Base-by-base conservation (phyloP, 257 asterid genomes). In the Fraxinus cuspidata region DNA sequence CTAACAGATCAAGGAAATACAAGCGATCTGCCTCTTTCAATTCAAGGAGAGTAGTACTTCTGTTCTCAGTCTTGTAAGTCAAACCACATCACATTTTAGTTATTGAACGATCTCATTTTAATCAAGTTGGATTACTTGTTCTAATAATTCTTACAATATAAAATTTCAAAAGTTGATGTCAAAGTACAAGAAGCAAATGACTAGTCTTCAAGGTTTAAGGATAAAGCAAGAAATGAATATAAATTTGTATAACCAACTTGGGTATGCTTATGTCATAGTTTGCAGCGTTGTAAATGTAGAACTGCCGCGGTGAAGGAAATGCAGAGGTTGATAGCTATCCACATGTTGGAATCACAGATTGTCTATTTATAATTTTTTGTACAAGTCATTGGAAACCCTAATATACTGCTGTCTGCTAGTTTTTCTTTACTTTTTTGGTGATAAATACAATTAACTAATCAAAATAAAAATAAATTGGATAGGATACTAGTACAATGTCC, bases 51-150 rank as follows among this genome's bases (percentile, higher is more conserved):
- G 89, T 94, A 34, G 95, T 92, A 85, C 90, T 92, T 85, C 84
- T 94, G 67, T 94, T 90, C 87, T 94, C 99, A 25, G 84, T 90
- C 81, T 83, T 94, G 99, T 94, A 92, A 88, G 99, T 86, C 79
- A 74, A 76, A 40, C 74, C 72, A 66, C 19, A 75, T 73, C 70
- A 23, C 82, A 49, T 70, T 37, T 37, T 58, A 38, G 56, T 80
- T 77, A 25, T 67, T 81, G 77, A 35, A 28, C 40, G 51, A 23
- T 56, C 74, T 66, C 56, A 19, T 3, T 19, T 65, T 75, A 34
- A n/a, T 81, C 25, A 23, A 72, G 64, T 72, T 73, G n/a, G 7
- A 42, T 44, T 44, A 44, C 31, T 71, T 40, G 70, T 53, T 67
- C 40, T 42, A n/a, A 12, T 3, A 15, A 10, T 27, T 19, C 53